Conservation (phyloP, 768 basidiomycete species). For the Vishniacozyma victoriae region DNA sequence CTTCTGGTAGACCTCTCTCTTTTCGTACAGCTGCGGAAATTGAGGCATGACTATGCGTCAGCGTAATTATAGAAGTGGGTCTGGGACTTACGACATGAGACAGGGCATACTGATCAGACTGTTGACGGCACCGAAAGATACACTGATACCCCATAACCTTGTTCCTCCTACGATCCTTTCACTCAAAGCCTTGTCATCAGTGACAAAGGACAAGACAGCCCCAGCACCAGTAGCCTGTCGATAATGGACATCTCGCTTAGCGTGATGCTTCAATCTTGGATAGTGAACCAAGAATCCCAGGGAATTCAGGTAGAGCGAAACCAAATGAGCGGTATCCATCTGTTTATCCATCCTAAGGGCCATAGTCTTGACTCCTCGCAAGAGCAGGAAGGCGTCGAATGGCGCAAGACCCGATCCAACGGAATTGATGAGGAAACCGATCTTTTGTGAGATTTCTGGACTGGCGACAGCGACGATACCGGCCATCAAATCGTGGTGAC, state of each 20-base stretch:
- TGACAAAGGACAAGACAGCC: slow-evolving; percentile 90
- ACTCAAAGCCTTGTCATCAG: slow-evolving; percentile 80
- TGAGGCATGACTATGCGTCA: slow-evolving; percentile 72
- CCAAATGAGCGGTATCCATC: slow-evolving; percentile 70
- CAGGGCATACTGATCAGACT: slow-evolving; percentile 98
- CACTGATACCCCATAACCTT: slow-evolving; percentile 92
- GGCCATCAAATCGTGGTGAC: slow-evolving; percentile 99
- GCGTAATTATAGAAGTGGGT: background rate
- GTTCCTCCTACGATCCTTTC: slow-evolving; percentile 90
- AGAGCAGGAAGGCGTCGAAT: slow-evolving; percentile 91
- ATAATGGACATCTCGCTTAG: slow-evolving; percentile 78
- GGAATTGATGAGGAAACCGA: slow-evolving; percentile 86
- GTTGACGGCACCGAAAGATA: slow-evolving; percentile 97
- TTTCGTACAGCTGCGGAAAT: slow-evolving; percentile 93
- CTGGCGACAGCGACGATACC: slow-evolving; percentile 88
- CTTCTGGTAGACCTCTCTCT: slow-evolving; percentile 95
- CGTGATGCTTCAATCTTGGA: slow-evolving; percentile 78
- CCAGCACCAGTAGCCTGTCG: slow-evolving; percentile 86
- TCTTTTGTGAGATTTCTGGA: slow-evolving; percentile 81
- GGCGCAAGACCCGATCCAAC: slow-evolving; percentile 91
- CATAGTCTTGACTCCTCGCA: slow-evolving; percentile 92
- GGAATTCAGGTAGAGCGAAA: slow-evolving; percentile 74
- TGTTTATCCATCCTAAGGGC: slow-evolving; percentile 94
- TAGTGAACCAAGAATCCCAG: slow-evolving; percentile 90
- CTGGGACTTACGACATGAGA: slow-evolving; percentile 85